These are phyloP conservation scores for Dipsacomyces acuminosporus DNA, from an alignment of 371 early-diverging fungal species.

Conservation along the genomic window DNA sequence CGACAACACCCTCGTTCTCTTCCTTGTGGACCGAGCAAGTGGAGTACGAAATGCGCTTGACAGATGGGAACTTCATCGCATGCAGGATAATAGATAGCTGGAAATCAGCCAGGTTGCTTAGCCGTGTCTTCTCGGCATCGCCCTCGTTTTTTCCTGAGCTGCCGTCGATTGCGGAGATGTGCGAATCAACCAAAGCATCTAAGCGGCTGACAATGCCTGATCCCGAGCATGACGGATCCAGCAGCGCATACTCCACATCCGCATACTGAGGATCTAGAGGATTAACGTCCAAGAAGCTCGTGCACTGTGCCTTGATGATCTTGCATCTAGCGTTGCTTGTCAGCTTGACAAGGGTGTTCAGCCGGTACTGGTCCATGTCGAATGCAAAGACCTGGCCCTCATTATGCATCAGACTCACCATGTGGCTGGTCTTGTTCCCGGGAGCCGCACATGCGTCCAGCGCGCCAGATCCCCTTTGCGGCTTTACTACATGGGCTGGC, in stretches of 20 bases:
- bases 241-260: constrained; percentile 82
- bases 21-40: constrained; percentile 92
- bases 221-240: constrained; percentile 99
- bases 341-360: constrained; percentile 68
- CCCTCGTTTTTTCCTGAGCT: constrained; percentile 15
- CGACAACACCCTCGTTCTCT: constrained; percentile 97
- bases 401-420: constrained; percentile 82
- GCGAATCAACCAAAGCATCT: constrained; percentile 69
- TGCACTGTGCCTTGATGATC: constrained; percentile 42
- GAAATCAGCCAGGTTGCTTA: constrained; percentile 67
- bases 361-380: constrained; percentile 79
- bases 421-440: constrained; percentile 96
- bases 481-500: constrained; percentile 86
- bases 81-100: constrained; percentile 55
- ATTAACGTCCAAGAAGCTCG: constrained; percentile 62
- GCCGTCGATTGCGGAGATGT: constrained; percentile 12
- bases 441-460: constrained; percentile 99
- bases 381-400: constrained; percentile 88
- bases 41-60: constrained; percentile 83
- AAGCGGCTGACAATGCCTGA: constrained; percentile 90
- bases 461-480: constrained; percentile 56
- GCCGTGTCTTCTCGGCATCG: constrained; percentile 58
- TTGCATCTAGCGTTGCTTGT: constrained; percentile 74
- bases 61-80: constrained; percentile 54
- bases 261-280: constrained; percentile 58